Conservation (phyloP, 805 yeast genomes). For the Metschnikowia amazonensis region DNA sequence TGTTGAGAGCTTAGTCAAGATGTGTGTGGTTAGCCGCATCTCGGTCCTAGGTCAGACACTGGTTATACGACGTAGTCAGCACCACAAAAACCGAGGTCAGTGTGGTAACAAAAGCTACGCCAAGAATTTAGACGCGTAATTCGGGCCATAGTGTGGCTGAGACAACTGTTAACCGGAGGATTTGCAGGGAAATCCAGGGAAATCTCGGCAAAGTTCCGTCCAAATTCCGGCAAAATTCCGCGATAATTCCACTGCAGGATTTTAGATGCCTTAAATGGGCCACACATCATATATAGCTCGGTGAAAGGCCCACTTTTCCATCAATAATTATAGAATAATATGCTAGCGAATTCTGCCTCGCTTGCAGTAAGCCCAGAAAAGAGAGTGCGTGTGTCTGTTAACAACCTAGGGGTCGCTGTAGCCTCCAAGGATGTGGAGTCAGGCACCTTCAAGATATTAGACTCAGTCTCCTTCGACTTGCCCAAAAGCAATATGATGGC, state of each 20-base stretch:
- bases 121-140: neutral
- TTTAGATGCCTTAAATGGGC: neutral
- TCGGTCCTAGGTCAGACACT: neutral
- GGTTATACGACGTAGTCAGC: neutral
- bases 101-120: neutral
- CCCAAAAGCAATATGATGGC: constrained; percentile 66
- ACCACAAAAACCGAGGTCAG: neutral
- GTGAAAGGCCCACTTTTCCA: neutral
- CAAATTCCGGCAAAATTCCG: constrained; percentile 1
- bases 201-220: neutral
- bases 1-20: neutral
- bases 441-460: constrained; percentile 22
- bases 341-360: constrained; percentile 8
- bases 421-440: constrained; percentile 11
- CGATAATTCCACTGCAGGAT: neutral
- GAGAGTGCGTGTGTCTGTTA: constrained; percentile 13
- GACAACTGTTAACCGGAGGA: too few relatives aligned
- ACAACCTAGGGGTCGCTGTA: constrained; percentile 13
- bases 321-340: neutral
- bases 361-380: constrained; percentile 12
- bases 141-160: neutral
- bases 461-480: constrained; percentile 55
- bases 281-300: neutral
- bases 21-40: neutral
- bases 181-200: neutral